Evolutionary conservation across 108 stramenopile genomes (phyloP).

Genomic region (Cylindrotheca fusiformis): DNA sequence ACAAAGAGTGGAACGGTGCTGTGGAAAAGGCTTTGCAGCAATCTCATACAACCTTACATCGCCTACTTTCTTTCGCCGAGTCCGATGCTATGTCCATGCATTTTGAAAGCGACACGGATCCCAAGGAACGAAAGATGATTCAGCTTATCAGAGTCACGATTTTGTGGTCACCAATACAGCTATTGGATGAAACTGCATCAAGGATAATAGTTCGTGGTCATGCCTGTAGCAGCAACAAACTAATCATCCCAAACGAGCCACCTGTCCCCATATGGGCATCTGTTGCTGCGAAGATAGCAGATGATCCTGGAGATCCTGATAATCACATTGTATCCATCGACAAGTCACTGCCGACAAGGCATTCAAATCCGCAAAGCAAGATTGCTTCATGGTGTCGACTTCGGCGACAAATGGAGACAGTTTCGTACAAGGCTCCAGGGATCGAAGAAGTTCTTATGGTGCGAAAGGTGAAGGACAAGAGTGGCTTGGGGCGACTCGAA

Average conservation of each 20-base stretch:
- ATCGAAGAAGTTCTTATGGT: slow-evolving; percentile 36
- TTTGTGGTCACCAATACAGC: slow-evolving; percentile 16
- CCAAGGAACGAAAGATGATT: slow-evolving; percentile 1
- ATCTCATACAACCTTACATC: slow-evolving; percentile 8
- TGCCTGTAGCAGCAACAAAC: slow-evolving; percentile 16
- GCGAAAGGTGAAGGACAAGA: slow-evolving; percentile 8
- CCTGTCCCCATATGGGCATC: slow-evolving; percentile 49
- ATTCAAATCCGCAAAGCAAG: slow-evolving; percentile 44
- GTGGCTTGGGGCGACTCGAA: slow-evolving; percentile 29
- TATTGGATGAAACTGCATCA: background rate
- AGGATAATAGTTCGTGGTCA: slow-evolving; percentile 38
- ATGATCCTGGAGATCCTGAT: background rate
- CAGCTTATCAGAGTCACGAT: slow-evolving; percentile 30
- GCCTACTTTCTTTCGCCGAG: slow-evolving; percentile 5
- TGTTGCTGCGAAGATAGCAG: slow-evolving; percentile 35
- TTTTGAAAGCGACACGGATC: background rate
- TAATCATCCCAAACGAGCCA: background rate
- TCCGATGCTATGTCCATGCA: slow-evolving; percentile 2
- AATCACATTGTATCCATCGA: background rate
- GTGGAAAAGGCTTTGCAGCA: slow-evolving; percentile 18
- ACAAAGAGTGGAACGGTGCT: background rate
- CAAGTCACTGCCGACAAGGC: slow-evolving; percentile 26
- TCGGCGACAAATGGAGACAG: slow-evolving; percentile 31
- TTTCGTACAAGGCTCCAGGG: slow-evolving; percentile 32
- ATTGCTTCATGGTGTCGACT: slow-evolving; percentile 76